Evolutionary conservation across 352 stramenopile genomes (phyloP).

Genomic region (Pythium periplocum): DNA sequence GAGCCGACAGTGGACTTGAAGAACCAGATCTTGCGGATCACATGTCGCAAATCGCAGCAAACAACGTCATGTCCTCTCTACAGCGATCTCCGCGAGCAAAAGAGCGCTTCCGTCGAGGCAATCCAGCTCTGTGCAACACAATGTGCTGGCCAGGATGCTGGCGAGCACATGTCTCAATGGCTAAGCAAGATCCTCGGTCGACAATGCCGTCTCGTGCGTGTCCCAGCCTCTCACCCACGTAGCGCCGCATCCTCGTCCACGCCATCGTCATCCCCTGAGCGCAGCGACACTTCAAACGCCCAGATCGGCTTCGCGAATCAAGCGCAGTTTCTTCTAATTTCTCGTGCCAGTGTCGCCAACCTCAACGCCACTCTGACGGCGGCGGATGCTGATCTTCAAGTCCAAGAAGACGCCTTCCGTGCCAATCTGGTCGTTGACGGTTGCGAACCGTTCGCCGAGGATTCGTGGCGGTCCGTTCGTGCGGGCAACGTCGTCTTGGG

Average conservation of each 20-base stretch:
- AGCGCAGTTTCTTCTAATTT: conserved; percentile 63
- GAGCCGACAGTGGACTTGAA: conserved; percentile 53
- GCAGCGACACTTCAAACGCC: neutral
- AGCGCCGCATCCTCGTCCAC: conserved; percentile 7
- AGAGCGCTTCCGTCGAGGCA: conserved; percentile 17
- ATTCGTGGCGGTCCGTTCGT: conserved; percentile 47
- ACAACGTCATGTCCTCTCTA: conserved; percentile 6
- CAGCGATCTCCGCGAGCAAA: conserved; percentile 1
- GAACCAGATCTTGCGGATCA: conserved; percentile 50
- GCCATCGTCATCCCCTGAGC: neutral
- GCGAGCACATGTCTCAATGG: conserved; percentile 51
- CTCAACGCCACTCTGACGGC: conserved; percentile 38
- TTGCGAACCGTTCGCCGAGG: conserved; percentile 64
- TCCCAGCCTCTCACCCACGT: conserved; percentile 39
- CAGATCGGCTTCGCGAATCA: conserved; percentile 78
- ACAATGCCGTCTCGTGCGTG: conserved; percentile 64
- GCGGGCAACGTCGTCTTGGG: conserved; percentile 42
- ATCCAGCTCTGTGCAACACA: conserved; percentile 48
- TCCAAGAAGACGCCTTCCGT: conserved; percentile 65
- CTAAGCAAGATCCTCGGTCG: conserved; percentile 56
- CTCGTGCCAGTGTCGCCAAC: conserved; percentile 41
- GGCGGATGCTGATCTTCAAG: conserved; percentile 20
- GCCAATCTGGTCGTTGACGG: conserved; percentile 72
- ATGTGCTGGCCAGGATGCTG: conserved; percentile 49
- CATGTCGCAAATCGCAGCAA: conserved; percentile 8